Percentiles rank a stretch among this genome's conserved stretches.
phyloP scores from a whole-genome alignment of 441 rosid species.

The Sinapis alba region DNA sequence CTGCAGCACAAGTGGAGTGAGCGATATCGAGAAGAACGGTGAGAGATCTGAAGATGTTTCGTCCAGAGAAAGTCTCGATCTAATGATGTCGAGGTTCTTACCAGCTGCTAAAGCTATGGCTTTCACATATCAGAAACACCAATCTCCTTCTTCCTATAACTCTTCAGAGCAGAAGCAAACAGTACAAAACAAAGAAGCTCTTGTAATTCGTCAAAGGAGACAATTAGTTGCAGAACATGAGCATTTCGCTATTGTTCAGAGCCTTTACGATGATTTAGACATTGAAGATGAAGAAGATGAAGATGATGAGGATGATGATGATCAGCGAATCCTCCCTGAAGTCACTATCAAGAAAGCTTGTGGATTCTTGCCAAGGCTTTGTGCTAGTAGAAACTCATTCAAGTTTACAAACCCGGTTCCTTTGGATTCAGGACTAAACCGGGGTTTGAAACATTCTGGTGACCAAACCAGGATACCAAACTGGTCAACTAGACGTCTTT shows the following conservation, averaged over 20 bases:
- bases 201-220: constrained; percentile 33
- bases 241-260: constrained; percentile 34
- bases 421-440: constrained; percentile 25
- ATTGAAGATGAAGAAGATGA: constrained; percentile 43
- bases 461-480: constrained; percentile 26
- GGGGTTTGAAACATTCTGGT: constrained; percentile 22
- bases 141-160: constrained; percentile 38
- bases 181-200: constrained; percentile 24
- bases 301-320: constrained; percentile 48
- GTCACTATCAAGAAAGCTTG: constrained; percentile 38
- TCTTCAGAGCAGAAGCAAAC: constrained; percentile 59
- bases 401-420: constrained; percentile 41
- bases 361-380: constrained; percentile 40
- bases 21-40: constrained; percentile 36
- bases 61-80: constrained; percentile 59
- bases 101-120: constrained; percentile 99
- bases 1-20: constrained; percentile 68
- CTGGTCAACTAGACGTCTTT: constrained; percentile 50
- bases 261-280: constrained; percentile 47
- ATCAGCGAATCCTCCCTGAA: constrained; percentile 10
- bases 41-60: constrained; percentile 33
- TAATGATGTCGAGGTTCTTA: constrained; percentile 93
- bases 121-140: constrained; percentile 51
- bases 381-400: constrained; percentile 36
- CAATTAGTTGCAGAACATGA: constrained; percentile 52